A percentile compares a stretch with the other conserved stretches of the same genome.
Evolutionary conservation across 345 rosid species (phyloP).

Genomic region (Cardamine chenopodiifolia): DNA sequence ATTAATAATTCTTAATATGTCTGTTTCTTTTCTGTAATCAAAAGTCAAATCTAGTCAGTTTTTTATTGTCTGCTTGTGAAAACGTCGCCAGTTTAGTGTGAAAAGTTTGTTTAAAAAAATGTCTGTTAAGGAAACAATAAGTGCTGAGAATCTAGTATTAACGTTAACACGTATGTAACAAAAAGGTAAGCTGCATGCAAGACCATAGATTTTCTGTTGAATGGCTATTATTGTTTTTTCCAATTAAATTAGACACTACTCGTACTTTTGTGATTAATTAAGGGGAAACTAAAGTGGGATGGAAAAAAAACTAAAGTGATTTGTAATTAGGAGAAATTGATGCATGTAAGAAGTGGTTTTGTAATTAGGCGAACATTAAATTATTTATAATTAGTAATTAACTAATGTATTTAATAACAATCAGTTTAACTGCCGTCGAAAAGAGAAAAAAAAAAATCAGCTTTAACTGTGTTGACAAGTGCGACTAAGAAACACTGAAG

Average conservation of each 20-base stretch:
- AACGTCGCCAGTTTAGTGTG: slow-evolving; percentile 7
- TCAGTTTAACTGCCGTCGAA: slow-evolving; percentile 8
- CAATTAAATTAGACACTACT: slow-evolving; percentile 6
- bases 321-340: slow-evolving; percentile 1
- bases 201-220: slow-evolving; percentile 13
- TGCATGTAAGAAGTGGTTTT: not conserved
- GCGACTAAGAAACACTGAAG: not conserved
- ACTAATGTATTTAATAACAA: slow-evolving; percentile 2
- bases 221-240: not conserved
- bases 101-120: not conserved
- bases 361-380: not conserved
- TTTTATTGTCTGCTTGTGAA: not conserved
- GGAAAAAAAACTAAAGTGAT: not conserved
- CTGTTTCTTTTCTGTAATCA: not conserved
- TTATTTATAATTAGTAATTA: not conserved
- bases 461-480: not conserved
- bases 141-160: slow-evolving; percentile 16
- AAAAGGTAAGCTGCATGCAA: slow-evolving; percentile 29
- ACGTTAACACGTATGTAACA: slow-evolving; percentile 11
- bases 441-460: not conserved
- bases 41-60: slow-evolving; percentile 23
- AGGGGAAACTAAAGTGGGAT: not conserved
- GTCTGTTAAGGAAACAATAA: slow-evolving; percentile 20
- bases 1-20: not conserved
- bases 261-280: slow-evolving; percentile 3